Conservation (phyloP, 768 basidiomycete genomes). For the Phanerodontia chrysosporium region DNA sequence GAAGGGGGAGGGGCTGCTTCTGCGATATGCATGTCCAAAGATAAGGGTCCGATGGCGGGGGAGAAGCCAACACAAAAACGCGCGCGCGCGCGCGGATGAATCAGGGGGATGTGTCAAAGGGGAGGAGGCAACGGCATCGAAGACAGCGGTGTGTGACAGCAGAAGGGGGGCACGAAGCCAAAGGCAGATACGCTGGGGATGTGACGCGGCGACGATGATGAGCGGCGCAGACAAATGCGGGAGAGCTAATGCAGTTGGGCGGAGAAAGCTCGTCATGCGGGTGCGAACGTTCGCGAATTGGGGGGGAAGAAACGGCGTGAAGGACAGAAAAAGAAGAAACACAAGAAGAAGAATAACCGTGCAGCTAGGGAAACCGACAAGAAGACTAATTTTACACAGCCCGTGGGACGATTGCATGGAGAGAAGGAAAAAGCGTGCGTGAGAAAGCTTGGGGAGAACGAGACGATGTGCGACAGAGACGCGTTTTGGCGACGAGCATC, state of each 20-base stretch:
- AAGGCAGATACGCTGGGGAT: not conserved
- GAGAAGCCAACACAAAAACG: not conserved
- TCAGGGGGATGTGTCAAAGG: not conserved
- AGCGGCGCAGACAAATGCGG: not conserved
- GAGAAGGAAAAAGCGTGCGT: not conserved
- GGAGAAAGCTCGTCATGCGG: not conserved
- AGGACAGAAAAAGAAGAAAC: not conserved
- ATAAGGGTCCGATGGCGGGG: too few species aligned
- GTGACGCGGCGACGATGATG: not conserved
- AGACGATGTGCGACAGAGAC: not conserved
- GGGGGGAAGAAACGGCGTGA: not conserved
- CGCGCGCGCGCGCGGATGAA: not conserved
- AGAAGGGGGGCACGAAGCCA: not conserved
- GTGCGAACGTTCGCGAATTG: not conserved
- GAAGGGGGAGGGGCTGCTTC: too few species aligned
- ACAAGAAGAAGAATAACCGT: not conserved
- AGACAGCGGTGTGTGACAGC: not conserved
- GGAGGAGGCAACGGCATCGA: not conserved
- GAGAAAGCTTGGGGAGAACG: not conserved
- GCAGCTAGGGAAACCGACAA: not conserved
- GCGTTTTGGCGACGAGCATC: not conserved
- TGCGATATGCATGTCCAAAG: too few species aligned
- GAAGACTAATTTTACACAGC: not conserved
- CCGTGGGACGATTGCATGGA: not conserved
- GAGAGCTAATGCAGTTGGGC: not conserved